A percentile compares a stretch with the other conserved stretches of the same genome.
Evolutionary conservation across 768 basidiomycete genomes (phyloP).

Genomic region (Gautieria morchelliformis): DNA sequence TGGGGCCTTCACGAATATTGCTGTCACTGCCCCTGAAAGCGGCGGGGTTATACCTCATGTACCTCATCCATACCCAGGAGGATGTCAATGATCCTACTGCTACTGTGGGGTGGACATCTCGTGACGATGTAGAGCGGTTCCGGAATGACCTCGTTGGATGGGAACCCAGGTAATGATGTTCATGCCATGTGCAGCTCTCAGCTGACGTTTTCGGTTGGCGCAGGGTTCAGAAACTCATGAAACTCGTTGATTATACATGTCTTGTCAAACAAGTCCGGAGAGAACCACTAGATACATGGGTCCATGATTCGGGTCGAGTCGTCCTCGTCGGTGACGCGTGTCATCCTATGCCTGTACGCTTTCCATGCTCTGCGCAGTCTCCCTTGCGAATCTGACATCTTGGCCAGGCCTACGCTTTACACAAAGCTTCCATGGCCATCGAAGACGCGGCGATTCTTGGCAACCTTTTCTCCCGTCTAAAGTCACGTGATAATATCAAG

Average conservation of each 20-base stretch:
- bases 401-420: slow-evolving; percentile 42
- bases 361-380: not conserved
- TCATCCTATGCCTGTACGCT: slow-evolving; percentile 43
- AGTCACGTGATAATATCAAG: slow-evolving; percentile 36
- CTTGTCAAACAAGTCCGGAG: slow-evolving; percentile 28
- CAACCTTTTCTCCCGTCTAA: slow-evolving; percentile 46
- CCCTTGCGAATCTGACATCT: not conserved
- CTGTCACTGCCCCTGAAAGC: slow-evolving; percentile 3
- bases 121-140: not conserved
- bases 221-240: slow-evolving; percentile 28
- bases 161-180: not conserved
- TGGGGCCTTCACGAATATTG: slow-evolving; percentile 19
- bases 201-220: slow-evolving; percentile 2
- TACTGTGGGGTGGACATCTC: not conserved
- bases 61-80: not conserved
- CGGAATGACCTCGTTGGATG: not conserved
- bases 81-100: not conserved
- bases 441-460: slow-evolving; percentile 58
- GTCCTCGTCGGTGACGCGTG: slow-evolving; percentile 54
- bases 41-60: not conserved
- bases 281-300: slow-evolving; percentile 35
- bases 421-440: slow-evolving; percentile 41
- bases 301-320: slow-evolving; percentile 37
- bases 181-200: not conserved
- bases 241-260: slow-evolving; percentile 25